Evolutionary conservation across 2,329 filamentous ascomycete genomes (phyloP).

Genomic region (Raffaelea albimanens): DNA sequence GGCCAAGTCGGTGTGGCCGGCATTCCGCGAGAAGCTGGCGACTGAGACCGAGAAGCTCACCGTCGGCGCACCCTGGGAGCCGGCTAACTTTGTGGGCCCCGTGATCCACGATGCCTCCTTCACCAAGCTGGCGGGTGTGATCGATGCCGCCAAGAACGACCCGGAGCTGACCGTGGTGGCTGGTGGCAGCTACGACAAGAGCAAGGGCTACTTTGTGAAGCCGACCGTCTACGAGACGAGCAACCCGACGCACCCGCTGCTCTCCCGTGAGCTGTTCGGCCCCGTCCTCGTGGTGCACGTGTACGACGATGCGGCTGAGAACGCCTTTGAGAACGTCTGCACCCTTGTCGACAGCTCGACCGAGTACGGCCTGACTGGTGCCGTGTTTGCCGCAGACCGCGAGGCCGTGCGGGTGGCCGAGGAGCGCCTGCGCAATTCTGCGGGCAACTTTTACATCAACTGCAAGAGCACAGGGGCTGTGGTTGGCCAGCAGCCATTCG

Average conservation of each 20-base stretch:
- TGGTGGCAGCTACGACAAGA: conserved; percentile 33
- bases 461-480: conserved; percentile 48
- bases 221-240: conserved; percentile 35
- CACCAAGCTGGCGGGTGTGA: conserved; percentile 31
- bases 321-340: conserved; percentile 40
- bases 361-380: conserved; percentile 52
- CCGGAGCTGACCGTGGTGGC: conserved; percentile 29
- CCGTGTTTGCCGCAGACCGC: conserved; percentile 39
- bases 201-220: conserved; percentile 33
- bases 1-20: conserved; percentile 31
- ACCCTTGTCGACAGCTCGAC: conserved; percentile 60
- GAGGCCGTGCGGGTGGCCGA: conserved; percentile 39
- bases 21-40: conserved; percentile 28
- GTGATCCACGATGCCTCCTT: conserved; percentile 40
- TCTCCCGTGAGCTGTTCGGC: conserved; percentile 38
- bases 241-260: conserved; percentile 31
- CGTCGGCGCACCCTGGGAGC: conserved; percentile 21
- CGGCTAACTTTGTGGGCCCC: conserved; percentile 33
- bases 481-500: conserved; percentile 47
- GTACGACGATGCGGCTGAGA: conserved; percentile 35
- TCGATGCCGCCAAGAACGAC: conserved; percentile 35
- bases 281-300: conserved; percentile 36
- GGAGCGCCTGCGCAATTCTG: conserved; percentile 39
- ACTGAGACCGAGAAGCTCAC: conserved; percentile 24
- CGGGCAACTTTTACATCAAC: conserved; percentile 50